Percentiles rank a stretch among this genome's conserved stretches.
Conservation (phyloP, 23 red algal genomes). For the Gracilaria domingensis region DNA sequence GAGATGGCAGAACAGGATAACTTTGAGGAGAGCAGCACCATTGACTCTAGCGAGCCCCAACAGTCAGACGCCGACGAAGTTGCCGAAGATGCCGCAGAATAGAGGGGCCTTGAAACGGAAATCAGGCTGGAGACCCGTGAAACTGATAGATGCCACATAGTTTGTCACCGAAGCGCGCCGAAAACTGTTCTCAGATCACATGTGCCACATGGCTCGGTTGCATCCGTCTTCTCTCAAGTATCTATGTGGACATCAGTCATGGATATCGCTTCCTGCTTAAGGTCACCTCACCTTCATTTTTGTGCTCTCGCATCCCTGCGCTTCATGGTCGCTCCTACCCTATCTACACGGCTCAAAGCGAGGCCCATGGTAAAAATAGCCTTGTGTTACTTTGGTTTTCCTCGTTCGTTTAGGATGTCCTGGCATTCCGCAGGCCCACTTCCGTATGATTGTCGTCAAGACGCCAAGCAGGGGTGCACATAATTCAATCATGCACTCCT, state of each 20-base stretch:
- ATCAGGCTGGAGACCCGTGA: not conserved
- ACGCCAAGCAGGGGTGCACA: no score
- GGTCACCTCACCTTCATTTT: not conserved
- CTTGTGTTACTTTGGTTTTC: slow-evolving; percentile 3
- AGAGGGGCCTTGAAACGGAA: no score
- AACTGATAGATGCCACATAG: not conserved
- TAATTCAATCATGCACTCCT: no score
- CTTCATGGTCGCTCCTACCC: not conserved
- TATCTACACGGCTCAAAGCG: not conserved
- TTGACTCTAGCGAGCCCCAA: not conserved
- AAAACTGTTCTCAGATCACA: not conserved
- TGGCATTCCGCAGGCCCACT: no score
- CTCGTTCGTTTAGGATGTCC: not conserved
- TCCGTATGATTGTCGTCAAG: no score
- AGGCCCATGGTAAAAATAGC: not conserved
- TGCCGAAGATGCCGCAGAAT: not conserved
- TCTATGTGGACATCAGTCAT: not conserved
- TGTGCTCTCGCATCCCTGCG: not conserved
- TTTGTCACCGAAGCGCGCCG: not conserved
- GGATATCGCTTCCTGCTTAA: not conserved
- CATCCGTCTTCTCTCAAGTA: not conserved
- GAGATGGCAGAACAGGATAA: not conserved
- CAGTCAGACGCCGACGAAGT: not conserved
- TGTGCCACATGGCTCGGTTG: no score
- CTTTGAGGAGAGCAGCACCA: slow-evolving; percentile 26